Base-by-base conservation (phyloP, 1,284 basidiomycete species). In the Boletus smithii region DNA sequence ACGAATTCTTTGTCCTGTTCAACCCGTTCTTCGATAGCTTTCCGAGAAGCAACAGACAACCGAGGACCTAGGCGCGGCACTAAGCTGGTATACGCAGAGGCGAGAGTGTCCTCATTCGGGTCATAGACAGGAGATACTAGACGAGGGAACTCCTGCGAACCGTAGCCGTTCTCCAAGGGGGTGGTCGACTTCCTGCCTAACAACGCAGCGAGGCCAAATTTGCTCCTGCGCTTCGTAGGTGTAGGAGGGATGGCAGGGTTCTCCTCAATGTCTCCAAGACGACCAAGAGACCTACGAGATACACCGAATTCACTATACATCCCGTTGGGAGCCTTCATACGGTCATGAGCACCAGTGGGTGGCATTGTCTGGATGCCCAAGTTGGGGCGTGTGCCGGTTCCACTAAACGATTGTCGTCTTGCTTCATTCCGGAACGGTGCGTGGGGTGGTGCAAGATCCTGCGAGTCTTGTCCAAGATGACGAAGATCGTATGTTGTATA, bases 1-100 rank as follows among this genome's bases (percentile, higher is more conserved):
- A 90, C 81, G 60, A 91, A 90, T 23, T 90, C 83, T 3, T 79
- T 68, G 61, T 88, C 86, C 66, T 87, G 88, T 23, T 84, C 75
- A 23, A 91, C 86, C n/a, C 87, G 73, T 54, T 83, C 80, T 56
- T 87, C 85, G 46, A 88, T 71, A 41, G 80, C 81, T 69, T 81
- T 86, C 45, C 81, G 74, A 17, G 83, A 80, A n/a, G 73, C 72
- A 17, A 81, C 69, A 30, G 81, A 84, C 73, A 82, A 71, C 43
- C 83, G 72, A 49, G 73, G 69, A 13, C 63, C 65, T 8, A 60
- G 70, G 24, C 75, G 69, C 30, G 73, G 72, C n/a, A 65, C 67
- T 5, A 75, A 72, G 22, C 67, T 69, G 41, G 71, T 63, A 57
- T 77, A 76, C 27, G 69, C 68, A 47, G 66, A 68, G 8, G 59